Evolutionary conservation across 2,329 filamentous ascomycete genomes (phyloP), one percentile per base, ranked within the genome.

Genomic region (Teratosphaeria nubilosa): DNA sequence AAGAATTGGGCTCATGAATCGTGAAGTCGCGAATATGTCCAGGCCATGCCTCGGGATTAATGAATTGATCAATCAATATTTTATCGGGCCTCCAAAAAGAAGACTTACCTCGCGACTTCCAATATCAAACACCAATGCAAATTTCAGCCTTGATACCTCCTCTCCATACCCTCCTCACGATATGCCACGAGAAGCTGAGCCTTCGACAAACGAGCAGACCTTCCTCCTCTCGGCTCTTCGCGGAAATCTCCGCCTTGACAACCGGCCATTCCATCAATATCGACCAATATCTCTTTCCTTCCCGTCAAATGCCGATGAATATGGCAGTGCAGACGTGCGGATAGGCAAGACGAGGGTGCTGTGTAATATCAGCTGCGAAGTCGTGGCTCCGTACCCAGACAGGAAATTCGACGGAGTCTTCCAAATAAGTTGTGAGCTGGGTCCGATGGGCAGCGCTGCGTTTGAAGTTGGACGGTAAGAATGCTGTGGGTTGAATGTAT

Each of bases 321-420:
- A 91, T 80, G 94, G 94, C 62, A 85, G 92, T 66, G 90, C 87
- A 65, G 90, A 96, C 69, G 88, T 96, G 45, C 82, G 85, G 63
- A 77, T 96, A 62, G 94, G 94, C 66, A 95, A 92, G 77, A 97
- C 94, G 58, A 95, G 91, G 68, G 83, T 96, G 59, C 78, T 95
- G 60, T 90, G 87, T 58, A 88, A 89, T 62, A 87, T 95, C 60
- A 92, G 91, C 2, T 88, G 91, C 62, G 90, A 96, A 76, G 88
- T 97, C 61, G 88, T 88, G 11, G 85, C 88, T 45, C 92, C 94
- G 51, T 90, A 87, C 70, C 75, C 87, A 56, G 92, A 97, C 75
- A 87, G 92, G 63, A 92, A 91, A 60, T 96, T 96, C 71, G 94
- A 97, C 72, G 94, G 94, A 72, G 83, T 95, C 73, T 97, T 97